Evolutionary conservation across 768 basidiomycete genomes (phyloP).

Genomic region (Xerocomus spinulosus): DNA sequence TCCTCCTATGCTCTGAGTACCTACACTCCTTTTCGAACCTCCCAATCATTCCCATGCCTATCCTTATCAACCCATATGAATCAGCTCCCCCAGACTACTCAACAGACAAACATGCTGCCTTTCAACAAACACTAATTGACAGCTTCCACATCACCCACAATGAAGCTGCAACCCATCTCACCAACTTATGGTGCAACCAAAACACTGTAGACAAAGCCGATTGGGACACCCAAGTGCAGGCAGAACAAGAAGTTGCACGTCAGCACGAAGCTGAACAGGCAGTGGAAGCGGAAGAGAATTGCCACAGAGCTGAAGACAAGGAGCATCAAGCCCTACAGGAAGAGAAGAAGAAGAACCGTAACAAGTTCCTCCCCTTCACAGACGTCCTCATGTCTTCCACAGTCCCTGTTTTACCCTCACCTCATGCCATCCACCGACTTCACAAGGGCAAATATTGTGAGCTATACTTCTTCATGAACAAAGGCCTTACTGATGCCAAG

Average conservation of each 20-base stretch:
- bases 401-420: background rate
- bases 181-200: background rate
- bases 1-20: too few relatives aligned
- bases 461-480: constrained; percentile 4
- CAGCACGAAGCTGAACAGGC: background rate
- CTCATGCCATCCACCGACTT: background rate
- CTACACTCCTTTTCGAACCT: too few relatives aligned
- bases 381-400: background rate
- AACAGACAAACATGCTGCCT: too few relatives aligned
- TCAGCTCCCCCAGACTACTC: too few relatives aligned
- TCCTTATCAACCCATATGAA: too few relatives aligned
- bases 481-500: background rate
- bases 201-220: background rate
- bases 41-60: too few relatives aligned
- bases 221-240: background rate
- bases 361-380: background rate
- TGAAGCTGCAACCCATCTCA: background rate
- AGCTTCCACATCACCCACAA: background rate
- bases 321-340: background rate
- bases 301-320: background rate
- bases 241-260: background rate
- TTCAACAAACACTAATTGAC: too few relatives aligned
- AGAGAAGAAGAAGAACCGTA: background rate
- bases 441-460: background rate
- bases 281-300: background rate